Conservation (phyloP, 441 rosid species). For the Hypseocharis bilobata region DNA sequence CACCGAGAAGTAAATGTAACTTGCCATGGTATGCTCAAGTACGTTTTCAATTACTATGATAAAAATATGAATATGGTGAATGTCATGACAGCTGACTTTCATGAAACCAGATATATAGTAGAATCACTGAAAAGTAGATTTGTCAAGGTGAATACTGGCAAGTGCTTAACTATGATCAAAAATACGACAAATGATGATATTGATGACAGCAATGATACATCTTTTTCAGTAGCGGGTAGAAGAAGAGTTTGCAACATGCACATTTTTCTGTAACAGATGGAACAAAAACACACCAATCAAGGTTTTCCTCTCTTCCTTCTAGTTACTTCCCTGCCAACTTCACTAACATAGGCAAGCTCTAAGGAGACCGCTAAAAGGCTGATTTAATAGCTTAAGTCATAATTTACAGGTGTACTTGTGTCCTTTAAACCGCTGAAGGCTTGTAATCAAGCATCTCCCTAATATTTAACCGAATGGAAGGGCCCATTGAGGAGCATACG, state of each 20-base stretch:
- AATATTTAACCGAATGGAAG: conserved; percentile 68
- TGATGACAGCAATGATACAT: not conserved
- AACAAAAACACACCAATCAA: not conserved
- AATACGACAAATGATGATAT: not conserved
- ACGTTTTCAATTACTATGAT: too few relatives aligned
- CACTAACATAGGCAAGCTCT: conserved; percentile 15
- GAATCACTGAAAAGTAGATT: too few relatives aligned
- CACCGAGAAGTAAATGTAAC: too few relatives aligned
- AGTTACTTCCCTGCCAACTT: not conserved
- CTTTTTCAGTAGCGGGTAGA: not conserved
- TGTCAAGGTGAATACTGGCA: too few relatives aligned
- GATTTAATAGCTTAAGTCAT: conserved; percentile 16
- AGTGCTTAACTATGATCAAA: not conserved
- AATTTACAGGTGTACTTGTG: conserved; percentile 31
- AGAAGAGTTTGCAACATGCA: not conserved
- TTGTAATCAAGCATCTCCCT: conserved; percentile 87
- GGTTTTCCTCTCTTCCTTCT: conserved; percentile 1
- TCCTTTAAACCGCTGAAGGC: conserved; percentile 35
- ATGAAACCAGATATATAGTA: too few relatives aligned
- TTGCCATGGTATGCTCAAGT: too few relatives aligned
- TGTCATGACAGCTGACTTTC: too few relatives aligned
- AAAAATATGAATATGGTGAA: too few relatives aligned
- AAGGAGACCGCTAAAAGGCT: conserved; percentile 11
- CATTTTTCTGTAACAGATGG: not conserved
- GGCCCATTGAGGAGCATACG: conserved; percentile 94